Percentiles rank a stretch among this genome's conserved stretches.
phyloP scores from a whole-genome alignment of 306 rosid genomes.

The Sesbania bispinosa region DNA sequence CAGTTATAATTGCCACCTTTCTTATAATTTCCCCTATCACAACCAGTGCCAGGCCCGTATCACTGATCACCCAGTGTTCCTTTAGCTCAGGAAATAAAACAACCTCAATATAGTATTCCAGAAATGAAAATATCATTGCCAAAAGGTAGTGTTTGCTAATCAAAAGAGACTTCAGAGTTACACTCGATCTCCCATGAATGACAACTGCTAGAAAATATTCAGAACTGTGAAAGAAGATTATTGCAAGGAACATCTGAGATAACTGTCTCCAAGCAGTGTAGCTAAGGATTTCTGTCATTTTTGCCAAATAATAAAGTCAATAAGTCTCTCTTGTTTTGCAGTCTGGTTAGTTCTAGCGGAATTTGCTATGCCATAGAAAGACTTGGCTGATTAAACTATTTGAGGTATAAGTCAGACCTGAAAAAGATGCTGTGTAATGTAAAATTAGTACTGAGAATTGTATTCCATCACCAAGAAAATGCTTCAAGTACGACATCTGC shows the following conservation, averaged over 20 bases:
- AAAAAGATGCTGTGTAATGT: slow-evolving; percentile 24
- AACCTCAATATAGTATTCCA: slow-evolving; percentile 67
- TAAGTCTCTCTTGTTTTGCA: slow-evolving; percentile 6
- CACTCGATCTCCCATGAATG: slow-evolving; percentile 67
- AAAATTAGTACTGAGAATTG: slow-evolving; percentile 17
- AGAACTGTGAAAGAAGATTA: slow-evolving; percentile 70
- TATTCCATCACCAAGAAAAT: slow-evolving; percentile 12
- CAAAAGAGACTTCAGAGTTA: slow-evolving; percentile 66
- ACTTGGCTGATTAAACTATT: slow-evolving; percentile 20
- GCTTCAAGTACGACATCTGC: slow-evolving; percentile 29
- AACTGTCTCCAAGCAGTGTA: slow-evolving; percentile 65
- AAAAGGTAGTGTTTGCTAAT: slow-evolving; percentile 61
- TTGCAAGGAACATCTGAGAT: slow-evolving; percentile 55
- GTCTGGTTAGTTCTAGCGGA: background rate
- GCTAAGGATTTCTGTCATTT: slow-evolving; percentile 60
- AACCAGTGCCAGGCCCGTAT: slow-evolving; percentile 61
- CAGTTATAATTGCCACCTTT: slow-evolving; percentile 70
- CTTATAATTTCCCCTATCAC: slow-evolving; percentile 70
- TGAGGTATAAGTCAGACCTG: slow-evolving; percentile 34
- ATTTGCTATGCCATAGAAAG: slow-evolving; percentile 25
- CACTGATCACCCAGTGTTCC: slow-evolving; percentile 67
- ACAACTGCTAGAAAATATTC: slow-evolving; percentile 64
- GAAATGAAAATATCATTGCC: slow-evolving; percentile 66
- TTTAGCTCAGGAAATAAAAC: slow-evolving; percentile 57
- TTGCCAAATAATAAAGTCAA: slow-evolving; percentile 29